Base-by-base conservation (phyloP, 345 rosid species). In the Linum lewisii region DNA sequence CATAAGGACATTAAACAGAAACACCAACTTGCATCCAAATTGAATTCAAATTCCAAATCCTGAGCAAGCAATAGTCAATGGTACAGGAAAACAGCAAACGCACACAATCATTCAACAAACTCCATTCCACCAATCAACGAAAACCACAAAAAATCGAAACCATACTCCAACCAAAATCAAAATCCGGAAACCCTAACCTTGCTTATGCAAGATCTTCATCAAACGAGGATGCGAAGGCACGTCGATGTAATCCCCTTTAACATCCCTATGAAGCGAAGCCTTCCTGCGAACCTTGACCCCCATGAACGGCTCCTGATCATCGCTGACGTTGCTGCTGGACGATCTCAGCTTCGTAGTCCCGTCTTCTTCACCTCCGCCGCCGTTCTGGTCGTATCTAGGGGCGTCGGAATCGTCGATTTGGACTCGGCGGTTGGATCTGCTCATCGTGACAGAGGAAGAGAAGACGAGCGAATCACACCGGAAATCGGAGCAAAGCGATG, bases 231-330 rank as follows among this genome's bases (percentile, higher is more conserved):
- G 77, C 44, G 95, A 72, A 26, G 80, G 78, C 14, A 93, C 88
- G 73, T 79, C 89, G n/a, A 93, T 75, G 66, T 93, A 85, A 51
- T 93, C 99, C 53, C 99, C 99, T 61, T 74, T 79, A 64, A 67
- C 79, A 49, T 89, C 97, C 52, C 94, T 75, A 55, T 75, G 85
- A 50, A 82, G 84, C 63, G 95, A 93, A 1, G 95, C 95, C 71
- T 80, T 85, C 65, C 99, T 63, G 59, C 95, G 76, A 38, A 85
- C 86, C 75, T 89, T 85, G 64, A 70, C 69, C 59, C 99, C 95
- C 75, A 80, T 84, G 75, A 93, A 89, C 18, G 94, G 97, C 77
- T 82, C 95, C 57, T 79, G 95, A 69, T 78, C 84, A 14, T 86
- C 88, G 60, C 83, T 78, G 21, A 71, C 78, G 42, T 79, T 83